Evolutionary conservation across 2,329 filamentous ascomycete species (phyloP), one percentile per base, ranked within the genome.

Genomic region (Pseudofabraea citricarpa): DNA sequence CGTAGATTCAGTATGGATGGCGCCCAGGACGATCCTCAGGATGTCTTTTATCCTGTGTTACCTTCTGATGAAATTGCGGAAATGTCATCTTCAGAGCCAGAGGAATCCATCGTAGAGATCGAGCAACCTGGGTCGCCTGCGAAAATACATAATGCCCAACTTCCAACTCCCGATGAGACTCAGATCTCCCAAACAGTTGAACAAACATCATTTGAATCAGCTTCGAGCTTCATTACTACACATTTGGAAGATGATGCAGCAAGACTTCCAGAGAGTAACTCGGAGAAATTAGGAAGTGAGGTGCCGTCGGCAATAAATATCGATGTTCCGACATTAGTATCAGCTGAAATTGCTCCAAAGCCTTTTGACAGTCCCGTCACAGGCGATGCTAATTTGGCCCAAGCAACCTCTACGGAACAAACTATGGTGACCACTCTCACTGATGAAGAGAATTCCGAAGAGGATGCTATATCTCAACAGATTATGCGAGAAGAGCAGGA

Each of bases 161-260:
- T 57, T 18, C 53, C 51, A 35, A 57, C 56, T 2, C 56, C 56
- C n/a, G 52, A 54, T 40, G 49, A 50, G 39, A 59, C 56, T 2
- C 56, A 58, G 33, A 12, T 41, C 20, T 45, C 47, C 5, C 27
- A 47, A 24, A 44, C 41, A 26, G 9, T 45, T 13, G 7, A 47
- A 10, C 47, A 51, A 13, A 23, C 32, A 12, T 53, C 50, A 5
- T 50, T 53, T 29, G 36, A 43, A 3, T 43, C 36, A 32, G 18
- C 36, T 16, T 10, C 19, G 26, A 37, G 29, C n/a, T n/a, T n/a
- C n/a, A n/a, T n/a, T n/a, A 13, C 29, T 29, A 13, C n/a, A 19
- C 16, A 6, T 10, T 7, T 16, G 6, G 23, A 22, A 19, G 5
- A 16, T 32, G 8, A 43, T 8, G 1, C 10, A n/a, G n/a, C 15